Evolutionary conservation across 345 rosid genomes (phyloP).

Genomic region (Crucihimalaya himalaica): DNA sequence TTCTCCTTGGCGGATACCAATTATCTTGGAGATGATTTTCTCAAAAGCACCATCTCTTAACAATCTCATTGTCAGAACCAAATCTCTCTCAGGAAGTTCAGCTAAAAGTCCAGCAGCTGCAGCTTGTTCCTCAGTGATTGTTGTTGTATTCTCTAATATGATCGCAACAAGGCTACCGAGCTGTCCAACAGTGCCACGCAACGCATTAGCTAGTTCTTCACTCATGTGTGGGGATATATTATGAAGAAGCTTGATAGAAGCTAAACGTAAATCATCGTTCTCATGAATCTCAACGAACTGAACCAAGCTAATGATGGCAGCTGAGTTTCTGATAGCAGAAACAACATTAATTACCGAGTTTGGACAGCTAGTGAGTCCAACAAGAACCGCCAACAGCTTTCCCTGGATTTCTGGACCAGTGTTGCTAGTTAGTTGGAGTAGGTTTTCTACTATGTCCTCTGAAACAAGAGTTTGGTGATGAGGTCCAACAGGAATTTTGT

Average conservation of each 20-base stretch:
- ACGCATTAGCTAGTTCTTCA: conserved; percentile 75
- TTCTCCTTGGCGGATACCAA: conserved; percentile 70
- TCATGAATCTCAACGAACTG: conserved; percentile 82
- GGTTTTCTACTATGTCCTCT: conserved; percentile 70
- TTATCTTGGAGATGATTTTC: conserved; percentile 55
- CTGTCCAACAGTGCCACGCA: conserved; percentile 83
- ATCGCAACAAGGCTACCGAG: conserved; percentile 69
- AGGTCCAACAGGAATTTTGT: conserved; percentile 63
- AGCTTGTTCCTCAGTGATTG: conserved; percentile 86
- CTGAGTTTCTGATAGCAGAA: conserved; percentile 86
- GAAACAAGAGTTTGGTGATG: conserved; percentile 83
- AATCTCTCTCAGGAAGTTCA: conserved; percentile 93
- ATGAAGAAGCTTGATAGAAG: conserved; percentile 82
- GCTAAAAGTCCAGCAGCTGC: conserved; percentile 89
- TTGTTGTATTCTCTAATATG: conserved; percentile 58
- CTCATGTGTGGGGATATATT: conserved; percentile 84
- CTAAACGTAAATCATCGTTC: conserved; percentile 58
- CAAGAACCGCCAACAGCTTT: conserved; percentile 92
- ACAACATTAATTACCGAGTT: conserved; percentile 71
- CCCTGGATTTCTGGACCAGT: conserved; percentile 96
- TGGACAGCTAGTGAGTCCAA: conserved; percentile 78
- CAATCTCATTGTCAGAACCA: conserved; percentile 85
- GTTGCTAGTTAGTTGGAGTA: conserved; percentile 89
- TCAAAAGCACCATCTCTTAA: conserved; percentile 74
- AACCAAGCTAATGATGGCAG: conserved; percentile 90